Evolutionary conservation across 192 early-diverging fungal genomes (phyloP).

Genomic region (Backusella sp.): DNA sequence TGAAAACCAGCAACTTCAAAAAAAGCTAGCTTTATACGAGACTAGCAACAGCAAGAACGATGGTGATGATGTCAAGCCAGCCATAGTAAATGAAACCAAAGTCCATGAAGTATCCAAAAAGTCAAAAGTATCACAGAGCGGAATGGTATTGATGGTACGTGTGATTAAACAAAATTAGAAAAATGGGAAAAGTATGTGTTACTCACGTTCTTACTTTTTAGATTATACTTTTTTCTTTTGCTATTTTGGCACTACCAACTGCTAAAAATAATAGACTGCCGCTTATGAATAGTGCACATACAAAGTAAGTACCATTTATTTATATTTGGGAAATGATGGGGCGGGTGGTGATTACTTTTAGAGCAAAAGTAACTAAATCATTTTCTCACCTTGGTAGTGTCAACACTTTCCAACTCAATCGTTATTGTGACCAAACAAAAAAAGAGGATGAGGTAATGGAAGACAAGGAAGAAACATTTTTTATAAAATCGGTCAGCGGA

Average conservation of each 20-base stretch:
- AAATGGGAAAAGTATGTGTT: neutral
- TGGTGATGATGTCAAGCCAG: neutral
- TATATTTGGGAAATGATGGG: neutral
- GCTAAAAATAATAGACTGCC: slow-evolving; percentile 4
- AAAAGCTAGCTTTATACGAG: neutral
- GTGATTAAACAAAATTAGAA: slow-evolving; percentile 1
- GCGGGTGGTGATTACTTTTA: neutral
- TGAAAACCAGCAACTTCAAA: neutral
- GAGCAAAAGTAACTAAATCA: neutral
- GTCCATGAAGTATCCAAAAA: neutral
- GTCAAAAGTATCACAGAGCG: slow-evolving; percentile 9
- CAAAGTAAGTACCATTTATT: neutral
- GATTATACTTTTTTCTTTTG: neutral
- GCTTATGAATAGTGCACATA: neutral
- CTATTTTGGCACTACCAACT: neutral
- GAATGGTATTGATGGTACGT: slow-evolving; percentile 6
- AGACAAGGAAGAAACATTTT: neutral
- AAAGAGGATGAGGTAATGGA: slow-evolving; percentile 3
- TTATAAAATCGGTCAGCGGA: slow-evolving; percentile 5
- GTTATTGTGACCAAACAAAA: slow-evolving; percentile 2
- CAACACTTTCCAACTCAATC: neutral
- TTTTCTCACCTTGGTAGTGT: neutral
- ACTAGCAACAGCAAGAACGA: neutral
- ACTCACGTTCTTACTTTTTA: neutral
- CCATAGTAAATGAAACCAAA: neutral